A percentile compares a stretch with the other conserved stretches of the same genome.
Evolutionary conservation across 139 green algal genomes (phyloP).

Genomic region (Mesostigma viride): DNA sequence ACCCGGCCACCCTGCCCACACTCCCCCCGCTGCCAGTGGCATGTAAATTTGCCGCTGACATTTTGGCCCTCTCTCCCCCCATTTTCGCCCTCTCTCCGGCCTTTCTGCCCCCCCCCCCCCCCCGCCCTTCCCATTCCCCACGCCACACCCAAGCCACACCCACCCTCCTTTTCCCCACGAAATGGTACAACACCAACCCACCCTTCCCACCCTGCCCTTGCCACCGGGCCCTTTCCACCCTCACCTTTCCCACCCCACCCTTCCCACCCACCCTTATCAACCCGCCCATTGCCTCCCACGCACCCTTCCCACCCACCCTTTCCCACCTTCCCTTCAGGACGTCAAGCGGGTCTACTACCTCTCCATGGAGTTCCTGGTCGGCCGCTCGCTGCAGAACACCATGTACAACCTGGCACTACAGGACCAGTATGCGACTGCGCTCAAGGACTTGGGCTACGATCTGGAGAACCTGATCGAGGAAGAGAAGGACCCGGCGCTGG

Average conservation of each 20-base stretch:
- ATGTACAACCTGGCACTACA: conserved; percentile 87
- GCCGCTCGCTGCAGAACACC: conserved; percentile 82
- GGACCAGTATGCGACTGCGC: conserved; percentile 24
- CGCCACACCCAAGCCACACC: no score
- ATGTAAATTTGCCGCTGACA: no score
- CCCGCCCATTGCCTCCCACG: neutral
- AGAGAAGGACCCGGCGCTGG: conserved; percentile 82
- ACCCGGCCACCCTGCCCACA: no score
- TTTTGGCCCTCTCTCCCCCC: no score
- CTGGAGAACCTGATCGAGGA: conserved; percentile 34
- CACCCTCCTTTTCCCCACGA: no score
- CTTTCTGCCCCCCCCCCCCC: no score
- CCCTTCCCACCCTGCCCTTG: neutral
- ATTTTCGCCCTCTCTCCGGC: no score
- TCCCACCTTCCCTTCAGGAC: conserved; percentile 18
- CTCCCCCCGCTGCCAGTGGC: no score
- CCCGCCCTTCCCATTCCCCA: no score
- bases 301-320: neutral
- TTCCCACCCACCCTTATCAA: neutral
- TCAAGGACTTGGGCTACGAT: conserved; percentile 30
- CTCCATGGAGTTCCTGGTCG: conserved; percentile 90
- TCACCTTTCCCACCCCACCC: neutral
- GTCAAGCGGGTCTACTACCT: conserved; percentile 96
- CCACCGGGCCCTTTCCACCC: neutral
- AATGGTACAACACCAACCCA: neutral